phyloP scores from a whole-genome alignment of 441 rosid species.

The Adansonia madagascariensis region DNA sequence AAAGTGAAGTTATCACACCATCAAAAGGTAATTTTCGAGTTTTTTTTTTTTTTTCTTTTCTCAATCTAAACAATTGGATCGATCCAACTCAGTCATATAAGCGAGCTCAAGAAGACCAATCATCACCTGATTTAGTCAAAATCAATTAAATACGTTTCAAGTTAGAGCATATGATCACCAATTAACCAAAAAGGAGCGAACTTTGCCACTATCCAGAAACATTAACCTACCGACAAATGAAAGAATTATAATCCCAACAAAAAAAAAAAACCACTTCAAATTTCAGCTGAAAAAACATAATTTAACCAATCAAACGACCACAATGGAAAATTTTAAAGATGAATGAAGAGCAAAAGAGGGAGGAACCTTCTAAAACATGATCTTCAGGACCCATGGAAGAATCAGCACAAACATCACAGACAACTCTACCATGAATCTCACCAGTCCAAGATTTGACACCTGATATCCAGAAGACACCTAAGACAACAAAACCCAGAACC shows the following conservation, averaged over 20 bases:
- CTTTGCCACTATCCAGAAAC: not conserved
- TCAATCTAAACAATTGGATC: not conserved
- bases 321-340: not conserved
- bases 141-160: not conserved
- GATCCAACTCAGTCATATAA: not conserved
- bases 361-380: constrained; percentile 76
- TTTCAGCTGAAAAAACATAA: not conserved
- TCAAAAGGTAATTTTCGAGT: not conserved
- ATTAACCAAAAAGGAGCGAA: not conserved
- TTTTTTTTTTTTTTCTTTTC: not conserved
- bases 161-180: not conserved
- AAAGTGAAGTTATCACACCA: not conserved
- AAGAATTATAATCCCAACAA: not conserved
- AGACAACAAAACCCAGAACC: constrained; percentile 38
- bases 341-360: not conserved
- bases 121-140: not conserved
- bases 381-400: constrained; percentile 92
- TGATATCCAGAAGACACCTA: constrained; percentile 32
- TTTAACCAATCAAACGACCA: not conserved
- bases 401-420: constrained; percentile 89
- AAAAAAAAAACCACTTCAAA: constrained; percentile 3
- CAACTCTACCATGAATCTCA: constrained; percentile 87
- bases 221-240: not conserved
- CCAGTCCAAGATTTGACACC: constrained; percentile 81
- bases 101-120: not conserved